Evolutionary conservation across 2,329 filamentous ascomycete genomes (phyloP).

Genomic region (Cryoendolithus antarcticus): DNA sequence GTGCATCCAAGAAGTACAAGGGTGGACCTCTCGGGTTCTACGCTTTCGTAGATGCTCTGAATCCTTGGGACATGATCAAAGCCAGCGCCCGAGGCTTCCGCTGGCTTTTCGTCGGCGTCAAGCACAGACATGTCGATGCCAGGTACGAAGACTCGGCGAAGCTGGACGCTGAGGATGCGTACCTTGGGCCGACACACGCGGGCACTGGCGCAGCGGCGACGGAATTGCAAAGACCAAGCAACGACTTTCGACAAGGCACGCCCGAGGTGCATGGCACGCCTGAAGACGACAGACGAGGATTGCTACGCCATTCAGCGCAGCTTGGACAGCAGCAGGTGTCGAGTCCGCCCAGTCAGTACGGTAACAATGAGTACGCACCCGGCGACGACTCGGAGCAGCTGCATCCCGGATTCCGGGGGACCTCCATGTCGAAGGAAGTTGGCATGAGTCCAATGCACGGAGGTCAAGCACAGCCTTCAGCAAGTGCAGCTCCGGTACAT

Average conservation of each 20-base stretch:
- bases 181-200: constrained; percentile 4
- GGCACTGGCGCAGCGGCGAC: constrained; percentile 13
- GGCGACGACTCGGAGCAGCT: constrained; percentile 5
- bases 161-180: constrained; percentile 3
- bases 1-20: constrained; percentile 32
- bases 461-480: too few relatives aligned
- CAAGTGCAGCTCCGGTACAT: too few relatives aligned
- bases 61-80: constrained; percentile 73
- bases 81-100: constrained; percentile 63
- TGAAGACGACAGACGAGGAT: constrained; percentile 17
- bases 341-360: background rate
- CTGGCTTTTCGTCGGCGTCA: constrained; percentile 68
- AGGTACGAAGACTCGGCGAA: constrained; percentile 24
- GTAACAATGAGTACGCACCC: constrained; percentile 4
- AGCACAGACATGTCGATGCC: constrained; percentile 37
- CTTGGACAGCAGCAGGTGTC: constrained; percentile 2
- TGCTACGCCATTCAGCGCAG: constrained; percentile 13
- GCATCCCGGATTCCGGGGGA: constrained; percentile 1
- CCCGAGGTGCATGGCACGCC: background rate
- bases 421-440: too few relatives aligned
- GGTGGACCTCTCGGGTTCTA: constrained; percentile 53
- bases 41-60: constrained; percentile 60
- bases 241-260: background rate
- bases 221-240: constrained; percentile 9
- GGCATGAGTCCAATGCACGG: too few relatives aligned